phyloP scores from a whole-genome alignment of 768 basidiomycete genomes.

The Royoungia palumana region DNA sequence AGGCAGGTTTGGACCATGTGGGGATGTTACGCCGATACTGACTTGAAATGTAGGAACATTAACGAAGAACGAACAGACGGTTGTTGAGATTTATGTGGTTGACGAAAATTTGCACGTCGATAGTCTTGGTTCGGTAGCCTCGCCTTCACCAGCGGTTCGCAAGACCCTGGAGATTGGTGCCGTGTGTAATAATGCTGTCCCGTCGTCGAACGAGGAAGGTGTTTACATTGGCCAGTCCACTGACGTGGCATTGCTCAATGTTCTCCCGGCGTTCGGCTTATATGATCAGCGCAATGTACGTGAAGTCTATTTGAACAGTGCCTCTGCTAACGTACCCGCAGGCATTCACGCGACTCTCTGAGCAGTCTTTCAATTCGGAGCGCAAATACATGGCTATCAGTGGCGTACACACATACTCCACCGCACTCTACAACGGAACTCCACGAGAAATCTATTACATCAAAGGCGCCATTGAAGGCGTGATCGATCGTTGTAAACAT shows the following conservation, averaged over 20 bases:
- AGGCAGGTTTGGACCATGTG: constrained; percentile 41
- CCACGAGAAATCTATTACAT: constrained; percentile 80
- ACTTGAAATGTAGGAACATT: constrained; percentile 58
- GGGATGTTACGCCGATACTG: not conserved
- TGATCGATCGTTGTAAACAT: constrained; percentile 81
- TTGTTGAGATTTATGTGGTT: constrained; percentile 82
- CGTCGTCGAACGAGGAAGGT: constrained; percentile 62
- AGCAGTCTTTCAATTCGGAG: constrained; percentile 91
- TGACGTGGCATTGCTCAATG: constrained; percentile 87
- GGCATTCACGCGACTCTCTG: constrained; percentile 69
- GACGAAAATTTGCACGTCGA: constrained; percentile 77
- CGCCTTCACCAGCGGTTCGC: constrained; percentile 61
- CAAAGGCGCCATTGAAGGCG: constrained; percentile 88
- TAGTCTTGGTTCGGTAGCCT: constrained; percentile 37
- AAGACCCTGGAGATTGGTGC: constrained; percentile 81
- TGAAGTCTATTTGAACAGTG: constrained; percentile 3
- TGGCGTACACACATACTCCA: constrained; percentile 52
- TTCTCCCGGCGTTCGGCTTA: constrained; percentile 62
- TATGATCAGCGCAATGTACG: constrained; percentile 70
- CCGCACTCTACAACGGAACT: constrained; percentile 27
- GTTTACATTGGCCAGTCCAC: constrained; percentile 84
- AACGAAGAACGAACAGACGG: constrained; percentile 95
- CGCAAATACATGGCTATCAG: constrained; percentile 91
- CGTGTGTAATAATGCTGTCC: constrained; percentile 85
- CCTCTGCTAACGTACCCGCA: constrained; percentile 25